These are phyloP conservation scores for Aspergillus carlsbadensis DNA, from an alignment of 495 filamentous ascomycete species.

Conservation along the genomic window DNA sequence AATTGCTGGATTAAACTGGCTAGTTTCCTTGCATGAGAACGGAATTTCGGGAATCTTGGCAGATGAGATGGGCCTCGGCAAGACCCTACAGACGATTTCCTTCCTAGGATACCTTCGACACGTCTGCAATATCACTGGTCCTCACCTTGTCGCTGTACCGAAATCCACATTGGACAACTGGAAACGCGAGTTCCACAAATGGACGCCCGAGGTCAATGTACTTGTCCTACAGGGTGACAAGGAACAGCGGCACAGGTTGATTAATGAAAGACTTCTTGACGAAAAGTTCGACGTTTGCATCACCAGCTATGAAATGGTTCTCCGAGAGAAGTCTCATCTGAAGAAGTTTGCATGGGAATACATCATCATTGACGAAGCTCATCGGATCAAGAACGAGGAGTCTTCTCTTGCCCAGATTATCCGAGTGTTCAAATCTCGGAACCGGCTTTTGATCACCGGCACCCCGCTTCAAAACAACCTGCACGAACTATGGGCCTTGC, in stretches of 20 bases:
- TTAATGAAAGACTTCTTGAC: slow-evolving; percentile 84
- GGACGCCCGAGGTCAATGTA: slow-evolving; percentile 95
- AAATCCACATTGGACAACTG: slow-evolving; percentile 99
- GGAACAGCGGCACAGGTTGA: slow-evolving; percentile 84
- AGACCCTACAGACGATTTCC: slow-evolving; percentile 87
- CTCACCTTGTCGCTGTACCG: slow-evolving; percentile 91
- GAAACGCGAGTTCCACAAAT: slow-evolving; percentile 88
- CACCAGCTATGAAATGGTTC: slow-evolving; percentile 95
- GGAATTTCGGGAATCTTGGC: slow-evolving; percentile 97
- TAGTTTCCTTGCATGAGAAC: slow-evolving; percentile 97
- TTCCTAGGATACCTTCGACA: slow-evolving; percentile 94
- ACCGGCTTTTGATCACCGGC: slow-evolving; percentile 93
- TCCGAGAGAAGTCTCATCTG: slow-evolving; percentile 90
- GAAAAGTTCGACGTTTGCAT: slow-evolving; percentile 94
- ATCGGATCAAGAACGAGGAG: slow-evolving; percentile 99
- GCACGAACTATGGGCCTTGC: slow-evolving; percentile 97
- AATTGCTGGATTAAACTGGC: slow-evolving; percentile 91
- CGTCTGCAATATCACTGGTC: slow-evolving; percentile 80
- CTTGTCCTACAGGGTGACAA: slow-evolving; percentile 94
- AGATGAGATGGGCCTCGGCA: slow-evolving; percentile 96
- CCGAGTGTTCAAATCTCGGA: slow-evolving; percentile 93
- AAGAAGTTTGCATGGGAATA: slow-evolving; percentile 99
- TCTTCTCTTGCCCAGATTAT: slow-evolving; percentile 97
- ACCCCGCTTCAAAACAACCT: slow-evolving; percentile 98
- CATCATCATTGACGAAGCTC: slow-evolving; percentile 98